phyloP scores from a whole-genome alignment of 2,329 filamentous ascomycete species.

The Fusarium sp. region DNA sequence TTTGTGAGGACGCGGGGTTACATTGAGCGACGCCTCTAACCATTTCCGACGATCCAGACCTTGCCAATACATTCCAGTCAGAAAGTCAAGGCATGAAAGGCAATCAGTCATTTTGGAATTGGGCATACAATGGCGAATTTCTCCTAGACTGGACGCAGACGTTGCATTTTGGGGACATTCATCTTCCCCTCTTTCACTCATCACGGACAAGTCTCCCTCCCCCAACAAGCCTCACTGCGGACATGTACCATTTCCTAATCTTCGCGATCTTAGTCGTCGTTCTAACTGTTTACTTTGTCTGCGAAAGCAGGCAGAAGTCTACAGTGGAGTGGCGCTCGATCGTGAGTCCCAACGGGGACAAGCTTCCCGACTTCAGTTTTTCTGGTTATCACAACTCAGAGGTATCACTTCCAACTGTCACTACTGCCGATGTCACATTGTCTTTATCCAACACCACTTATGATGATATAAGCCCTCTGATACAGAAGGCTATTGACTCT shows the following conservation, averaged over 20 bases:
- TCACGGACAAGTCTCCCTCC: not conserved
- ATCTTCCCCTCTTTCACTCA: not conserved
- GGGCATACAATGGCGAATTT: not conserved
- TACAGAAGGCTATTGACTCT: conserved; percentile 32
- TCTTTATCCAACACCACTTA: not conserved
- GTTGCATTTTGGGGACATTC: not conserved
- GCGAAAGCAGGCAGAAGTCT: not conserved
- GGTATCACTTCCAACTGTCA: conserved; percentile 9
- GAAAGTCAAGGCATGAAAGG: not conserved
- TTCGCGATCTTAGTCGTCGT: conserved; percentile 1
- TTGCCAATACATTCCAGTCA: not conserved
- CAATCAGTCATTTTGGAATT: not conserved
- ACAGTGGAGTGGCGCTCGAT: conserved; percentile 26
- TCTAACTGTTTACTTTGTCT: conserved; percentile 19
- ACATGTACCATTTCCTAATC: not conserved
- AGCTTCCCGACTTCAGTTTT: conserved; percentile 37
- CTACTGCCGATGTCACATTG: not conserved
- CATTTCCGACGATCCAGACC: not conserved
- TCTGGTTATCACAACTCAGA: conserved; percentile 34
- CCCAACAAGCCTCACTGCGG: not conserved
- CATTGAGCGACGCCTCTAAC: not conserved
- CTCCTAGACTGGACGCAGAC: not conserved
- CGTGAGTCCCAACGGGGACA: conserved; percentile 19
- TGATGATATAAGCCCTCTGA: conserved; percentile 10
- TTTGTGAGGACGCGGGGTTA: not conserved